A percentile compares a stretch with the other conserved stretches of the same genome.
Evolutionary conservation across 1,284 basidiomycete species (phyloP).

Genomic region (Cryptococcus sp.): DNA sequence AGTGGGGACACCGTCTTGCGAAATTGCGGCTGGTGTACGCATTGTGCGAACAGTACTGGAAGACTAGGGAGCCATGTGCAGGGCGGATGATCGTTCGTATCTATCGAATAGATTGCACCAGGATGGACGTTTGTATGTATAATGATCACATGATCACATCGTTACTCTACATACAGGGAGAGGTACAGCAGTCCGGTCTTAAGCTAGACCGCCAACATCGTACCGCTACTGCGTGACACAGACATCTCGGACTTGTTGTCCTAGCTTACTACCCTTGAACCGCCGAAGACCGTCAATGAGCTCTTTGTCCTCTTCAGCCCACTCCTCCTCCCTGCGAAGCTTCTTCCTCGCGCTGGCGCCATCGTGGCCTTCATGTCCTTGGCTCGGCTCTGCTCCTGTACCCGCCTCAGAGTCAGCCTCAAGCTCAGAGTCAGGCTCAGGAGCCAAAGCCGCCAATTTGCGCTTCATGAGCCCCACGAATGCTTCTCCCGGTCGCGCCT

Average conservation of each 20-base stretch:
- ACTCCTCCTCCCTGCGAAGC: constrained; percentile 8
- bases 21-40: too few relatives aligned
- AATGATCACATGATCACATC: too few relatives aligned
- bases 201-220: background rate
- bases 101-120: too few relatives aligned
- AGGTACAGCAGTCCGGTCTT: background rate
- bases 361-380: constrained; percentile 3
- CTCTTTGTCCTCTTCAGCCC: constrained; percentile 39
- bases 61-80: too few relatives aligned
- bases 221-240: constrained; percentile 40
- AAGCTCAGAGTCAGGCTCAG: constrained; percentile 12
- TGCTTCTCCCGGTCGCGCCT: constrained; percentile 14
- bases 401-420: background rate
- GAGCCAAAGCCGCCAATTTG: constrained; percentile 27
- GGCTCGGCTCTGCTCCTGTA: background rate
- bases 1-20: too few relatives aligned
- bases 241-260: constrained; percentile 40
- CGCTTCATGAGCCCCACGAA: constrained; percentile 34
- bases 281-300: constrained; percentile 41
- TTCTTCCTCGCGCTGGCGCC: background rate
- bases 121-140: too few relatives aligned
- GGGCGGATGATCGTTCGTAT: too few relatives aligned
- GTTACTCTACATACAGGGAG: background rate
- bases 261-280: constrained; percentile 39
- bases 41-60: too few relatives aligned